A percentile compares a stretch with the other conserved stretches of the same genome.
phyloP scores from a whole-genome alignment of 768 basidiomycete species.

The Suillus tomentosus region DNA sequence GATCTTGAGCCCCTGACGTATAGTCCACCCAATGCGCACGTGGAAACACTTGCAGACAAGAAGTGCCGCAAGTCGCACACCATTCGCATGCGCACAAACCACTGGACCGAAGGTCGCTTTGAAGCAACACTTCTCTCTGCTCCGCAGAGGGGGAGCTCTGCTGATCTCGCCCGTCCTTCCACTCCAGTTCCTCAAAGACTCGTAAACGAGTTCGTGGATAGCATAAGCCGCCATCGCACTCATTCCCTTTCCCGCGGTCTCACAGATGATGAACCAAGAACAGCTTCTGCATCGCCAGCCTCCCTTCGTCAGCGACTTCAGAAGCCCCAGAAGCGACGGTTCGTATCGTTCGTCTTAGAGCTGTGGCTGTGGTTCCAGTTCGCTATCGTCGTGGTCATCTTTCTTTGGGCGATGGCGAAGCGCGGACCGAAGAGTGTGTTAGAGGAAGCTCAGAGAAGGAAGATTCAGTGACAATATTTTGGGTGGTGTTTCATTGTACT shows the following conservation, averaged over 20 bases:
- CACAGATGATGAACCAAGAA: conserved; percentile 13
- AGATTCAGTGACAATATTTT: conserved; percentile 17
- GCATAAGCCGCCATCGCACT: conserved; percentile 32
- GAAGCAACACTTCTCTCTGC: conserved; percentile 34
- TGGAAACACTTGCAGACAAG: conserved; percentile 25
- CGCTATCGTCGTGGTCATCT: conserved; percentile 68
- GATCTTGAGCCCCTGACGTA: conserved; percentile 5
- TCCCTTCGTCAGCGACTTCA: conserved; percentile 12
- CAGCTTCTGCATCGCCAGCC: conserved; percentile 3
- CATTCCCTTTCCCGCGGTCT: conserved; percentile 10
- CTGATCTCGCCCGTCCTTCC: conserved; percentile 27
- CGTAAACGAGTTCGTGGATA: conserved; percentile 47
- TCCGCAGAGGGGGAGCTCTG: conserved; percentile 16
- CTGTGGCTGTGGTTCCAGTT: conserved; percentile 89
- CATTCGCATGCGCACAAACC: conserved; percentile 56
- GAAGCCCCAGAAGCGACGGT: conserved; percentile 33
- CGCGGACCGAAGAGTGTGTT: conserved; percentile 73
- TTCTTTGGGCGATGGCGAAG: conserved; percentile 80
- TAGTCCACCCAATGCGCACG: conserved; percentile 32
- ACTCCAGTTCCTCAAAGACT: conserved; percentile 43
- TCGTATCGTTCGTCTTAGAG: conserved; percentile 58
- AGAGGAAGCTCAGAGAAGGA: conserved; percentile 42
- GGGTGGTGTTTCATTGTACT: conserved; percentile 11
- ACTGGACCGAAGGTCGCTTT: conserved; percentile 62
- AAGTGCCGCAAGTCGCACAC: conserved; percentile 47